phyloP scores from a whole-genome alignment of 148 eudicot species.

The Fagopyrum homotropicum region DNA sequence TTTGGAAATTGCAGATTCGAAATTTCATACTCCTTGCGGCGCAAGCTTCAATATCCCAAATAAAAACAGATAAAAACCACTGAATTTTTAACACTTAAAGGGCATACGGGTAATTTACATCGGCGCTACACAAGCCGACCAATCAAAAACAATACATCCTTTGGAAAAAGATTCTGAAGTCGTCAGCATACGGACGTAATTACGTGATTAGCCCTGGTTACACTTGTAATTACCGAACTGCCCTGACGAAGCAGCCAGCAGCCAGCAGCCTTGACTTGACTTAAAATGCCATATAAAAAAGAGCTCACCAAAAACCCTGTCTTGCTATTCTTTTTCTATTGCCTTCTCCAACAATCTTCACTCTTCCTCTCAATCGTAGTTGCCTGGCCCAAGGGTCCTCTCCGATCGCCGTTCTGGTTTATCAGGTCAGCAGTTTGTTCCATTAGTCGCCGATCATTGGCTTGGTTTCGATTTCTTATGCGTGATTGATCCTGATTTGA shows the following conservation, averaged over 20 bases:
- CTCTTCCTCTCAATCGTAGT: neutral
- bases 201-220: neutral
- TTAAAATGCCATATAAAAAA: neutral
- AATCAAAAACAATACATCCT: no score
- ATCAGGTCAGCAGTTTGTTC: slow-evolving; percentile 5
- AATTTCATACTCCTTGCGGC: no score
- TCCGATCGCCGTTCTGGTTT: neutral
- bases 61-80: no score
- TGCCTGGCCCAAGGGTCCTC: neutral
- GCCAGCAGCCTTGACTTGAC: neutral
- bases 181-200: neutral
- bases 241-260: neutral
- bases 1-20: no score
- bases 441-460: neutral
- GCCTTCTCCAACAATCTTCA: neutral
- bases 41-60: no score
- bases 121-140: no score
- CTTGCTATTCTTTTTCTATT: neutral
- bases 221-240: neutral
- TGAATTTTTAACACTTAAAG: no score
- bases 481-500: slow-evolving; percentile 3
- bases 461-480: slow-evolving; percentile 4
- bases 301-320: neutral
- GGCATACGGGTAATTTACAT: no score
- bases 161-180: neutral